phyloP scores from a whole-genome alignment of 495 filamentous ascomycete species.

The Tuber umbilicatum region DNA sequence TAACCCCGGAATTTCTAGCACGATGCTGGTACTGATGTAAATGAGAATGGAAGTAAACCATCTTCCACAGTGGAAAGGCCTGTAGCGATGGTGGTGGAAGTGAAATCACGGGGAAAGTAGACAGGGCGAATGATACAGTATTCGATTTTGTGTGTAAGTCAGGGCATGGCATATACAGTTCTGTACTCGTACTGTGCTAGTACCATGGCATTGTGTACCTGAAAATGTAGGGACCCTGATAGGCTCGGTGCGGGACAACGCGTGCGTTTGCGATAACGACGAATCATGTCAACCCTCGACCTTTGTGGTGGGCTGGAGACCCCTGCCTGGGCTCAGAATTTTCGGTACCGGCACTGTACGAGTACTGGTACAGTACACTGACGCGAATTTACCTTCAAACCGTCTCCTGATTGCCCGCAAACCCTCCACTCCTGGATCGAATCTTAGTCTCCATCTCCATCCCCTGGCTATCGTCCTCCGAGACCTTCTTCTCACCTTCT shows the following conservation, averaged over 20 bases:
- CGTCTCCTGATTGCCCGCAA: neutral
- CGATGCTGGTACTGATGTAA: neutral
- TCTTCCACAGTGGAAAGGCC: neutral
- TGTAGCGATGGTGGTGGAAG: neutral
- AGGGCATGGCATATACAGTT: neutral
- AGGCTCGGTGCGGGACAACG: neutral
- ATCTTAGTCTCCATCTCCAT: slow-evolving; percentile 13
- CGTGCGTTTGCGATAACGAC: neutral
- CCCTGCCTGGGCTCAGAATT: neutral
- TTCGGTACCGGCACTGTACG: too few species aligned
- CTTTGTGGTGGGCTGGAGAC: neutral
- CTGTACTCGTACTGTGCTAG: too few species aligned
- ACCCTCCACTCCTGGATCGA: slow-evolving; percentile 11
- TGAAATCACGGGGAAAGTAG: neutral
- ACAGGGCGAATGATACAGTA: neutral
- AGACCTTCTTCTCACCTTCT: slow-evolving; percentile 8
- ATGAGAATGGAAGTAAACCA: neutral
- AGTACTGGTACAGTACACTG: neutral
- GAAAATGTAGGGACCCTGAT: neutral
- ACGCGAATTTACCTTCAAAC: neutral
- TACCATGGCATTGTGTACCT: neutral
- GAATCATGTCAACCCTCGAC: neutral
- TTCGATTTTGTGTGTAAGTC: neutral
- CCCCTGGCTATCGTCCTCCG: slow-evolving; percentile 2
- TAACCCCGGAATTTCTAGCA: neutral